Evolutionary conservation across 805 yeast species (phyloP), one percentile per base, ranked within the genome.

Genomic region (Kuraishia cidri): DNA sequence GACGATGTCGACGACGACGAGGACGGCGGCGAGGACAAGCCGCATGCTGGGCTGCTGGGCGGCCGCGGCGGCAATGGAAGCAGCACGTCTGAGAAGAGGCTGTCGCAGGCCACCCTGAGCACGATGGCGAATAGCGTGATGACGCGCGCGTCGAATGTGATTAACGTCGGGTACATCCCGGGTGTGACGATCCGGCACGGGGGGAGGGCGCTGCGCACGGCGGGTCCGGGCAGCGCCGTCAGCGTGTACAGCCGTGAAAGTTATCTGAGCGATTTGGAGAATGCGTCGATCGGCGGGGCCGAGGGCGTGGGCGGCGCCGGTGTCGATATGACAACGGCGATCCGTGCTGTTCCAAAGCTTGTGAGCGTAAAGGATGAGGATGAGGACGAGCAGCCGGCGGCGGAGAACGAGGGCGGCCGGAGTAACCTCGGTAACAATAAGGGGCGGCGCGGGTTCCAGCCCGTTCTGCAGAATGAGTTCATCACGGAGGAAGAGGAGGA

Each of bases 141-240:
- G 30, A 79, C 92, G 8, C 75, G 80, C 45, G 94, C 94, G 4
- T 82, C 94, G 10, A 87, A 88, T 54, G 77, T 88, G 41, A 69
- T 88, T 39, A 95, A 95, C 13, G 80, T 90, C 36, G 95, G 95
- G 3, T 88, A 87, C 50, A 84, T 88, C 38, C 97, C 97, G 0
- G 97, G 97, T 24, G 96, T 87, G 29, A 83, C 87, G 4, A 73
- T 75, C 15, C 62, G 79, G 17, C 66, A 72, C 30, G 61, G 65
- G 6, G 31, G 8, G 34, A 26, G 35, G 12, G 44, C 38, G 33
- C 44, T 37, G 34, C 38, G 39, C 30, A 35, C 44, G 28, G 50
- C 16, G 45, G 23, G 53, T 56, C 45, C 64, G 43, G 43, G 69
- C 48, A 44, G 68, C 47, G 48, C 70, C 45, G 46, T 69, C 56